Conservation (phyloP, 2,329 filamentous ascomycete genomes). For the Emmonsia crescens region DNA sequence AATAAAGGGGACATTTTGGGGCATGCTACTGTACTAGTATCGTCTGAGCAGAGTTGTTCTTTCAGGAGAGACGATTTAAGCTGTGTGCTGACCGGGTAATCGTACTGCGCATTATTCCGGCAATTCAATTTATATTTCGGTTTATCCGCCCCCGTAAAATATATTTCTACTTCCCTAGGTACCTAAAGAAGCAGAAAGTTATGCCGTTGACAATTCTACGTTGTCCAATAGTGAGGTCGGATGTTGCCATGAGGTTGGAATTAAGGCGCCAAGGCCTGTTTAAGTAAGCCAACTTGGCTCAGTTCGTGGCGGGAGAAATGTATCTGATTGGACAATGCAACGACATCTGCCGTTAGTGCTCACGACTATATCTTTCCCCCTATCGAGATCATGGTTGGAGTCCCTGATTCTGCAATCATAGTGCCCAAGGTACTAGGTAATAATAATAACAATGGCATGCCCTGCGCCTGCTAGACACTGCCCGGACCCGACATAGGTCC, state of each 20-base stretch:
- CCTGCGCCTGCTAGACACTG: not conserved
- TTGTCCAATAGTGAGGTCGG: not conserved
- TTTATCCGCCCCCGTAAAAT: not conserved
- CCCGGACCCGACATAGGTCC: not conserved
- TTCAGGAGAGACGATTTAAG: no score
- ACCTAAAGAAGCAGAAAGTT: not conserved
- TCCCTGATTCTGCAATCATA: not conserved
- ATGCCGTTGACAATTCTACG: not conserved
- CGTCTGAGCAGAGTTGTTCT: no score
- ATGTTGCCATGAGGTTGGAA: not conserved
- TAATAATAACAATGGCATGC: not conserved
- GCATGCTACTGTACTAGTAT: no score
- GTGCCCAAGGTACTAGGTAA: not conserved
- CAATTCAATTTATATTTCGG: not conserved
- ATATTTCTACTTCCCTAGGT: no score
- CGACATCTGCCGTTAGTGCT: not conserved
- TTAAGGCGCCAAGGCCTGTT: not conserved
- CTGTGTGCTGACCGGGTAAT: no score
- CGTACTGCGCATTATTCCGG: no score
- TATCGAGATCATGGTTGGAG: not conserved
- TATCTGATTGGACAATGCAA: not conserved
- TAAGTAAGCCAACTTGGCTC: not conserved
- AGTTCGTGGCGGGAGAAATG: not conserved
- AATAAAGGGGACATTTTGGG: no score
- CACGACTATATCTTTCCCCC: not conserved